These are phyloP conservation scores for Hansfordia pulvinata DNA, from an alignment of 2,329 filamentous ascomycete genomes.

Conservation along the genomic window DNA sequence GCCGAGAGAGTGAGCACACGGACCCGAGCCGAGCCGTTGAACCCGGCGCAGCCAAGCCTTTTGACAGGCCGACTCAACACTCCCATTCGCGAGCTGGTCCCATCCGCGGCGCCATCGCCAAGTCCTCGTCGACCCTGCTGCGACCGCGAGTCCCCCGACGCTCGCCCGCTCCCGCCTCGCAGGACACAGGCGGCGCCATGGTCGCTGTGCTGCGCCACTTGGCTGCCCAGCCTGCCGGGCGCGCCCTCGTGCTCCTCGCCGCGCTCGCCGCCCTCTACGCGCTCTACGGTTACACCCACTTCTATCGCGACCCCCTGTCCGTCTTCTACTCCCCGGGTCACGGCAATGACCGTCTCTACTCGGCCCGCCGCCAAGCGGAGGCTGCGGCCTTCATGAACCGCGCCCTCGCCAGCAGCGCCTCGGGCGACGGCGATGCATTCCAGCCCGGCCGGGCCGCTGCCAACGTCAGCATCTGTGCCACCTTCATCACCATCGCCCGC, in stretches of 20 bases:
- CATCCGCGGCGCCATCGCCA: too few species aligned
- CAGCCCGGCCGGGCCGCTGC: constrained; percentile 10
- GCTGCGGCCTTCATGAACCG: constrained; percentile 13
- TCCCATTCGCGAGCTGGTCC: too few species aligned
- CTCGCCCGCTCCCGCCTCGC: too few species aligned
- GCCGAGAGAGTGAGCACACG: too few species aligned
- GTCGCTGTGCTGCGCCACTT: too few species aligned
- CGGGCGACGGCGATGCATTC: constrained; percentile 3
- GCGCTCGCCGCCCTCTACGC: constrained; percentile 11
- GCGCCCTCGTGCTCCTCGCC: constrained; percentile 11
- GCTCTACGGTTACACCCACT: constrained; percentile 14
- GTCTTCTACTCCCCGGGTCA: constrained; percentile 17
- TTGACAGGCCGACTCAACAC: too few species aligned
- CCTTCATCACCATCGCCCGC: constrained; percentile 15
- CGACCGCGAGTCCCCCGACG: too few species aligned
- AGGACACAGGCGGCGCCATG: too few species aligned
- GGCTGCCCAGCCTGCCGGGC: constrained; percentile 15
- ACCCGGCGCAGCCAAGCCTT: too few species aligned
- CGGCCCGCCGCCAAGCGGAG: constrained; percentile 13
- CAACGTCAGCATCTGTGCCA: constrained; percentile 12
- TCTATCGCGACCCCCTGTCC: constrained; percentile 18
- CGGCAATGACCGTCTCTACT: constrained; percentile 17
- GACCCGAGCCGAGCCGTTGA: too few species aligned
- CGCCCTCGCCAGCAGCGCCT: constrained; percentile 7
- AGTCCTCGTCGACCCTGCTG: too few species aligned